A percentile compares a stretch with the other conserved stretches of the same genome.
Evolutionary conservation across 2,329 filamentous ascomycete genomes (phyloP).

Genomic region (Cytospora piceae): DNA sequence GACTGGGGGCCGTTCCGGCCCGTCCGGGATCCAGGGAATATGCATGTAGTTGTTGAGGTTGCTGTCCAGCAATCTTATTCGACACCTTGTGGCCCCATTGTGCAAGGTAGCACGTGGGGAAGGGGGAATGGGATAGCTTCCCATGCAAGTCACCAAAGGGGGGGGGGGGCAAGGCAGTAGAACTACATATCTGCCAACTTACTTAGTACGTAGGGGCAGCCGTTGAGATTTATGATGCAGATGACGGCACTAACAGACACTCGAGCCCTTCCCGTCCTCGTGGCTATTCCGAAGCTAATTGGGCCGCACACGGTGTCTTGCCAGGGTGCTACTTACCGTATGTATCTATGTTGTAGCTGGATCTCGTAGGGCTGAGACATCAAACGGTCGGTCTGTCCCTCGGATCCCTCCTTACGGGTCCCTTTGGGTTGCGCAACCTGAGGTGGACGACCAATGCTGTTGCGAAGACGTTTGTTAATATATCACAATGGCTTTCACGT

Average conservation of each 20-base stretch:
- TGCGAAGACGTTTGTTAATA: neutral
- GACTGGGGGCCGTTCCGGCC: neutral
- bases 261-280: neutral
- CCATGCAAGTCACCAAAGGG: constrained; percentile 5
- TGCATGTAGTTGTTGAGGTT: neutral
- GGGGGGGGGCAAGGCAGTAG: neutral
- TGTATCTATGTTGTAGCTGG: neutral
- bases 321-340: neutral
- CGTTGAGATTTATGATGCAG: neutral
- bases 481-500: neutral
- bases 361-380: constrained; percentile 25
- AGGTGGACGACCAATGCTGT: constrained; percentile 7
- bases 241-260: constrained; percentile 2
- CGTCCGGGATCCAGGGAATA: neutral
- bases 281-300: neutral
- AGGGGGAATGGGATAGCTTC: neutral
- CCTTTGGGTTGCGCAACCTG: constrained; percentile 1
- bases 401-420: neutral
- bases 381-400: constrained; percentile 5
- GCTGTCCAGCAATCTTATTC: neutral
- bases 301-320: neutral
- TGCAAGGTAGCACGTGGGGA: neutral
- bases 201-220: too few species aligned
- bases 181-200: too few species aligned
- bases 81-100: neutral